Evolutionary conservation across 331 rosid genomes (phyloP).

Genomic region (Arachis monticola): DNA sequence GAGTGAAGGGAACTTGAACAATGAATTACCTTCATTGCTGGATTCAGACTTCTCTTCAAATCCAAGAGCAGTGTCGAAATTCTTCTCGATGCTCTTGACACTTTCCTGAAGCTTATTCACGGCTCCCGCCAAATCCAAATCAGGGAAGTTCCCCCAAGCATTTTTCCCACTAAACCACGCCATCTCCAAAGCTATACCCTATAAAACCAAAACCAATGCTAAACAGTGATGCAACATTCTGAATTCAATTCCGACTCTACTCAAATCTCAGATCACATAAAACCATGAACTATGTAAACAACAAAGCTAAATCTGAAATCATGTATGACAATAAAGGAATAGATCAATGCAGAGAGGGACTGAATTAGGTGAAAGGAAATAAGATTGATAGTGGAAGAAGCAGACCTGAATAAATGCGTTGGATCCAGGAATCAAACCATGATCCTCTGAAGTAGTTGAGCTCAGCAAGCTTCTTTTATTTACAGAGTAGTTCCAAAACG

Average conservation of each 20-base stretch:
- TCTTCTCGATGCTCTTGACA: conserved; percentile 96
- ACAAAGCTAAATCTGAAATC: conserved; percentile 27
- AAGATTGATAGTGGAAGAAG: conserved; percentile 20
- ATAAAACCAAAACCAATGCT: conserved; percentile 35
- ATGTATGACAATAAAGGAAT: neutral
- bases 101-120: conserved; percentile 99
- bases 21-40: conserved; percentile 74
- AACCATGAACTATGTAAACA: conserved; percentile 13
- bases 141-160: conserved; percentile 90
- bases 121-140: conserved; percentile 96
- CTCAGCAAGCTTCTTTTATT: conserved; percentile 29
- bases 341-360: conserved; percentile 39
- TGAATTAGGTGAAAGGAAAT: conserved; percentile 17
- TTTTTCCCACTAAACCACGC: conserved; percentile 91
- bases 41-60: conserved; percentile 82
- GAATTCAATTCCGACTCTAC: conserved; percentile 16
- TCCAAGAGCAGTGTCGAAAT: conserved; percentile 92
- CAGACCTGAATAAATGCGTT: conserved; percentile 50
- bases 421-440: conserved; percentile 52
- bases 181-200: conserved; percentile 54
- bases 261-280: conserved; percentile 39
- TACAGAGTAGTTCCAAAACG: neutral
- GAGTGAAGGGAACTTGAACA: conserved; percentile 26
- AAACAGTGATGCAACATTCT: conserved; percentile 28
- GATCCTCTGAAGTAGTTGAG: conserved; percentile 37